A percentile compares a stretch with the other conserved stretches of the same genome.
phyloP scores from a whole-genome alignment of 2,329 filamentous ascomycete genomes.

The Biscogniauxia sp. region DNA sequence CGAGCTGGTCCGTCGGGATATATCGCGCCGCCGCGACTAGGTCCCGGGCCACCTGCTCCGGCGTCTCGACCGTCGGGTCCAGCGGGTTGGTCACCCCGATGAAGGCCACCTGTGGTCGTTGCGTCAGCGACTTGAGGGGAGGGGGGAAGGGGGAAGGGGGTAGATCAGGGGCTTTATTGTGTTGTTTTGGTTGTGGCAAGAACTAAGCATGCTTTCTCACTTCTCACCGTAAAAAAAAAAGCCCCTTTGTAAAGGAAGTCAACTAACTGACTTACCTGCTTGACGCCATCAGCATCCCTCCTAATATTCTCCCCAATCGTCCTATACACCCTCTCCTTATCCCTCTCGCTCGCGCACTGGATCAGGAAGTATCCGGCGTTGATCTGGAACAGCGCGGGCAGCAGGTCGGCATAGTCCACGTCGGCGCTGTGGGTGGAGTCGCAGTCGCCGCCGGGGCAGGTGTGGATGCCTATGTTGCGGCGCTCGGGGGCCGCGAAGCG shows the following conservation, averaged over 20 bases:
- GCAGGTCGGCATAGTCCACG: background rate
- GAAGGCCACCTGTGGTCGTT: background rate
- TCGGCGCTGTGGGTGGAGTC: background rate
- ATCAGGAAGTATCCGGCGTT: background rate
- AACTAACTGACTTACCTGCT: background rate
- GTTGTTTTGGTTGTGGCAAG: background rate
- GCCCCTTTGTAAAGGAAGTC: too few relatives aligned
- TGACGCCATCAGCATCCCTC: background rate
- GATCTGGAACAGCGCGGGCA: background rate
- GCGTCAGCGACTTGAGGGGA: too few relatives aligned
- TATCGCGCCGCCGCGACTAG: background rate
- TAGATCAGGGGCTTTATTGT: too few relatives aligned
- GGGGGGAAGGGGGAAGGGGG: too few relatives aligned
- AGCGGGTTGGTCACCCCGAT: background rate
- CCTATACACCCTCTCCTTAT: background rate
- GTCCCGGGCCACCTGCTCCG: background rate
- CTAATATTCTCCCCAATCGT: background rate
- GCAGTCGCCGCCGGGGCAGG: background rate
- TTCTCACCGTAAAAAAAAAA: too few relatives aligned
- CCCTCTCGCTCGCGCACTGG: background rate
- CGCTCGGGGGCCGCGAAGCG: background rate
- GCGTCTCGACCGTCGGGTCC: background rate
- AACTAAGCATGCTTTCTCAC: background rate
- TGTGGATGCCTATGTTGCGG: background rate
- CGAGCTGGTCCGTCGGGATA: background rate